A percentile compares a stretch with the other conserved stretches of the same genome.
Evolutionary conservation across 1,139 yeast species (phyloP).

Genomic region (Candida mesenterica): DNA sequence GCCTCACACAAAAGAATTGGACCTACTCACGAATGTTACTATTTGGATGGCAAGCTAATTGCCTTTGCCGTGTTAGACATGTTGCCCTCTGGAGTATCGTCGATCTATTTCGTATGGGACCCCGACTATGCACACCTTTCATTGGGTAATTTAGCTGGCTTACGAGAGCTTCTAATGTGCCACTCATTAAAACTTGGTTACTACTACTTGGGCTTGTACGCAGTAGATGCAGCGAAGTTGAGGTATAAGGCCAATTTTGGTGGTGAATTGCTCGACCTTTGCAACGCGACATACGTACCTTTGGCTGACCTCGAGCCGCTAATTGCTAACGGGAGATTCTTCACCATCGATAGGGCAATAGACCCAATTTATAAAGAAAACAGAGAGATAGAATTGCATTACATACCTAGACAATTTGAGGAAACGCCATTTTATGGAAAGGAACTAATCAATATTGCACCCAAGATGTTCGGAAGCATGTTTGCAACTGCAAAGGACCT

Average conservation of each 20-base stretch:
- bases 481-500: not conserved
- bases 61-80: slow-evolving; percentile 81
- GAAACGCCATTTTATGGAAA: slow-evolving; percentile 12
- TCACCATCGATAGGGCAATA: slow-evolving; percentile 26
- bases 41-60: slow-evolving; percentile 57
- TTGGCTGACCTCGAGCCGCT: slow-evolving; percentile 31
- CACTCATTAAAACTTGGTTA: slow-evolving; percentile 40
- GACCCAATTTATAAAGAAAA: slow-evolving; percentile 1
- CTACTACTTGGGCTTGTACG: slow-evolving; percentile 76
- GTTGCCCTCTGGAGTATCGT: slow-evolving; percentile 72
- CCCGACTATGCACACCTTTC: slow-evolving; percentile 72
- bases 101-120: slow-evolving; percentile 88
- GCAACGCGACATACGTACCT: slow-evolving; percentile 45
- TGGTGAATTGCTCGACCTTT: slow-evolving; percentile 63
- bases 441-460: slow-evolving; percentile 29
- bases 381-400: not conserved
- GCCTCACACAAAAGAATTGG: slow-evolving; percentile 26
- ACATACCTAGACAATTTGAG: slow-evolving; percentile 5
- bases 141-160: slow-evolving; percentile 74
- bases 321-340: slow-evolving; percentile 41
- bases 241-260: slow-evolving; percentile 76
- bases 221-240: slow-evolving; percentile 82
- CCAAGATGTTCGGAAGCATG: slow-evolving; percentile 30
- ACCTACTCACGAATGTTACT: slow-evolving; percentile 78
- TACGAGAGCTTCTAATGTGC: slow-evolving; percentile 64